Base-by-base conservation (phyloP, 805 yeast genomes). In the Kodamaea nitidulidarum region DNA sequence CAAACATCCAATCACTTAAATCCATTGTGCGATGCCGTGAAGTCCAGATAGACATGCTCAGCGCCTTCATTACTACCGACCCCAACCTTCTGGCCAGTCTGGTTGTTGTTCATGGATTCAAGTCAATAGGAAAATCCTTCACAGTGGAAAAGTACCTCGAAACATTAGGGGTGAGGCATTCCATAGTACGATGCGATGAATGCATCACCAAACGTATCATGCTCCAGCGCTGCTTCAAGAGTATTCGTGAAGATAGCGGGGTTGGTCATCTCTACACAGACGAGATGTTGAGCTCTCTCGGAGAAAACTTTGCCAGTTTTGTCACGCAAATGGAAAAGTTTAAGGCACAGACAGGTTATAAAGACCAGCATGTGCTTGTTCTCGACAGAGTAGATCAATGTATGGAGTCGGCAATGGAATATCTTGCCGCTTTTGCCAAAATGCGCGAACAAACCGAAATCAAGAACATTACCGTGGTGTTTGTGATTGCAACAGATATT, bases 381-480 rank as follows among this genome's bases (percentile, higher is more conserved):
- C 53, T 76, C 9, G 80, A 76, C 46, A 52, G 67, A 4, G 55
- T 75, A 12, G 81, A 75, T 49, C 67, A 65, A 29, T 65, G 71
- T 21, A 65, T 64, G 41, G 80, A 73, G 15, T 47, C 61, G 11
- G 60, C 67, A 0, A 57, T 61, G n/a, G 71, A 64, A 12, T 43
- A 75, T 14, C 59, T 68, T 32, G 48, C 60, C 15, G 64, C 71
- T 1, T 63, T 76, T 40, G 46, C 67, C 1, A 54, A 62, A 43
- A 45, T 75, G n/a, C 67, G 69, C 39, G 80, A 76, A 38, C 65
- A 66, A 40, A 50, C 67, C 8, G 44, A 45, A 7, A 45, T 61
- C 14, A 45, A 45, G 16, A 65, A 62, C 42, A 42, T 74, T 14
- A 48, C 55, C 4, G 60, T 74, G 18, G 48, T 75, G 1, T 66